A percentile compares a stretch with the other conserved stretches of the same genome.
phyloP scores from a whole-genome alignment of 805 yeast species.

The Danielia oregonensis region DNA sequence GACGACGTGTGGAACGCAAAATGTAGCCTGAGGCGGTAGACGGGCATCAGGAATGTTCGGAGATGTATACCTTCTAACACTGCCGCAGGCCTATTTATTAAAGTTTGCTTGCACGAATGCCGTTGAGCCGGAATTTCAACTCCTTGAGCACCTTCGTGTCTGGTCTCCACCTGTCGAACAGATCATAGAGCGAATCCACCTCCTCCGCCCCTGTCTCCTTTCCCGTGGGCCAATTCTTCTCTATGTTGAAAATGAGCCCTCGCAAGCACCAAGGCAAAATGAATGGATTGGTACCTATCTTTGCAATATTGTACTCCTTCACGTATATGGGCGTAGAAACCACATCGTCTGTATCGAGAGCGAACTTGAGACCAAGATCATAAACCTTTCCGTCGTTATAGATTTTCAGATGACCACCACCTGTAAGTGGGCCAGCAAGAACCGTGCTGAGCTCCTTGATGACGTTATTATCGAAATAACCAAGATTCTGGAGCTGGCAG shows the following conservation, averaged over 20 bases:
- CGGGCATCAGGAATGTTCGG: no score
- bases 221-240: slow-evolving; percentile 46
- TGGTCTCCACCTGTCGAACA: slow-evolving; percentile 86
- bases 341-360: slow-evolving; percentile 68
- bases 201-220: slow-evolving; percentile 46
- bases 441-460: slow-evolving; percentile 68
- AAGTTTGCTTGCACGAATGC: slow-evolving; percentile 39
- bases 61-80: no score
- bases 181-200: slow-evolving; percentile 55
- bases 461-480: slow-evolving; percentile 81
- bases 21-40: no score
- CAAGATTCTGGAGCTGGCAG: slow-evolving; percentile 68
- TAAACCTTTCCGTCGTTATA: slow-evolving; percentile 85
- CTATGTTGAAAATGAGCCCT: slow-evolving; percentile 63
- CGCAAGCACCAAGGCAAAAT: slow-evolving; percentile 91
- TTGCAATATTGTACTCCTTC: slow-evolving; percentile 56
- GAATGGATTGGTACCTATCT: slow-evolving; percentile 74
- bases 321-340: slow-evolving; percentile 30
- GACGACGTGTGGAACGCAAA: no score
- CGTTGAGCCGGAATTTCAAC: slow-evolving; percentile 73
- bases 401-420: slow-evolving; percentile 90
- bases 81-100: no score
- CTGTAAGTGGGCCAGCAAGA: slow-evolving; percentile 83
- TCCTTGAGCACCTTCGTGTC: slow-evolving; percentile 79
- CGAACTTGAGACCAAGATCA: slow-evolving; percentile 69